A percentile compares a stretch with the other conserved stretches of the same genome.
Evolutionary conservation across 345 rosid genomes (phyloP).

Genomic region (Eucalyptus virginea): DNA sequence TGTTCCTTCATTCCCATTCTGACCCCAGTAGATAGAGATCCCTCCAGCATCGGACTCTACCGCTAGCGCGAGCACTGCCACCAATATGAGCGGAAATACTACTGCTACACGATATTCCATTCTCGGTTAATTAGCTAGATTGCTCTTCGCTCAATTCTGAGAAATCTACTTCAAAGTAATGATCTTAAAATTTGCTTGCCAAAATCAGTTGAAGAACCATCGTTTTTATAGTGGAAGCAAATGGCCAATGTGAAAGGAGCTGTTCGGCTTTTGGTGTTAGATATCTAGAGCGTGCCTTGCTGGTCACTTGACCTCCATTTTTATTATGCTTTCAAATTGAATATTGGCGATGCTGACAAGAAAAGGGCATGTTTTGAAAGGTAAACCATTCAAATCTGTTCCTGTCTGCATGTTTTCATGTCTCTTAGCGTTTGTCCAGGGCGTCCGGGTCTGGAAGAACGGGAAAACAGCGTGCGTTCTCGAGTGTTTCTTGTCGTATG

Average conservation of each 20-base stretch:
- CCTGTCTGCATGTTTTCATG: background rate
- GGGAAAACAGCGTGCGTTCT: background rate
- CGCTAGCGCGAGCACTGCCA: background rate
- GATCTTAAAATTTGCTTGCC: background rate
- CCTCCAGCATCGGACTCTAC: conserved; percentile 2
- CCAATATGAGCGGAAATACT: background rate
- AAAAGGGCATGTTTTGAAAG: background rate
- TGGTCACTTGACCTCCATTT: background rate
- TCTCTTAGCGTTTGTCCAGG: background rate
- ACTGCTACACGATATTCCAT: background rate
- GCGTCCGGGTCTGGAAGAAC: background rate
- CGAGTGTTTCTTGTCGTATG: background rate
- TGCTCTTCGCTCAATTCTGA: background rate
- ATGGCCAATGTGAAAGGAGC: background rate
- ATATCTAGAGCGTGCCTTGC: background rate
- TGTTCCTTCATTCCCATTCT: conserved; percentile 48
- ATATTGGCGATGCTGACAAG: background rate
- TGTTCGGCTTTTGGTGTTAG: background rate
- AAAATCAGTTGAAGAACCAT: background rate
- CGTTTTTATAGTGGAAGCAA: background rate
- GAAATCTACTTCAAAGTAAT: background rate
- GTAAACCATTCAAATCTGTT: background rate
- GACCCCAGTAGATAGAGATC: conserved; percentile 44
- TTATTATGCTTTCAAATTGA: background rate
- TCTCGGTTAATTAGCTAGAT: background rate